Evolutionary conservation across 176 grass and related monocot genomes (phyloP).

Genomic region (Guadua angustifolia): DNA sequence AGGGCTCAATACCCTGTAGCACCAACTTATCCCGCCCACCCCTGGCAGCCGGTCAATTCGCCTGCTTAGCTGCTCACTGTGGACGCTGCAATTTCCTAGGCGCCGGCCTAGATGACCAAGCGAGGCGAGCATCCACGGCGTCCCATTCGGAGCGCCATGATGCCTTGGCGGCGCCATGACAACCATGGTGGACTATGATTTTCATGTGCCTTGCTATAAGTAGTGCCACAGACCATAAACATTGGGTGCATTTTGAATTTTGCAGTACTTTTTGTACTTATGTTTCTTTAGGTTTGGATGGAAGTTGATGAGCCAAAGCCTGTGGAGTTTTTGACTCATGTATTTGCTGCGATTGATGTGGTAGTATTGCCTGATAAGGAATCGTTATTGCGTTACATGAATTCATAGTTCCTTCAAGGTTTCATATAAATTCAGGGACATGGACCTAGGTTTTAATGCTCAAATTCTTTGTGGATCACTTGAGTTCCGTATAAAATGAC

Average conservation of each 20-base stretch:
- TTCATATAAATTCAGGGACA: not conserved
- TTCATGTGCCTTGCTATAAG: slow-evolving; percentile 15
- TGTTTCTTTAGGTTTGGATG: slow-evolving; percentile 3
- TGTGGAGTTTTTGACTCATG: not conserved
- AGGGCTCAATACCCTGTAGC: no score
- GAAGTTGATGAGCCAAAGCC: slow-evolving; percentile 7
- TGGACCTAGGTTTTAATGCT: not conserved
- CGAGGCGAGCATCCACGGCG: no score
- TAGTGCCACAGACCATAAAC: not conserved
- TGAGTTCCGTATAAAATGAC: slow-evolving; percentile 4
- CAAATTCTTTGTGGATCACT: slow-evolving; percentile 10
- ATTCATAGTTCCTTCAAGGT: slow-evolving; percentile 3
- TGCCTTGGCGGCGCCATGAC: no score
- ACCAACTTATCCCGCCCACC: no score
- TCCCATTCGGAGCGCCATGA: no score
- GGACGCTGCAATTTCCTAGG: no score
- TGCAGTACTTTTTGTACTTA: not conserved
- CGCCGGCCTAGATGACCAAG: no score
- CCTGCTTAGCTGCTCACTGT: no score
- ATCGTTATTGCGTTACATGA: not conserved
- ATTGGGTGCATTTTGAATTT: slow-evolving; percentile 8
- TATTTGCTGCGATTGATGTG: not conserved
- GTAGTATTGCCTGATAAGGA: not conserved
- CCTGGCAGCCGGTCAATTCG: no score
- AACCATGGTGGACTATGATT: not conserved